phyloP scores from a whole-genome alignment of 495 filamentous ascomycete genomes.

The Penicillium dipodomyicola region DNA sequence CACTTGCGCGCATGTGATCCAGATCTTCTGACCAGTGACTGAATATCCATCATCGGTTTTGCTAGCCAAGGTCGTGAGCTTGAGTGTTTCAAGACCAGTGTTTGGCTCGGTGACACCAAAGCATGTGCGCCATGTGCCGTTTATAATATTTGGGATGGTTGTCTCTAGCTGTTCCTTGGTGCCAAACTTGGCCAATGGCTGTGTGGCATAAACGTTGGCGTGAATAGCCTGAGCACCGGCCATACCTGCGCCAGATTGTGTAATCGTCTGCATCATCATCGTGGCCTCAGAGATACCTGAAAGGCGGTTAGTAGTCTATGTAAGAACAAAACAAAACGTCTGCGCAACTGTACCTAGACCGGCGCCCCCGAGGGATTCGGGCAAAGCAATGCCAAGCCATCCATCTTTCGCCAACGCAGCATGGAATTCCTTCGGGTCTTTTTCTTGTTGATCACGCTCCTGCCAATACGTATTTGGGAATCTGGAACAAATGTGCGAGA shows the following conservation, averaged over 20 bases:
- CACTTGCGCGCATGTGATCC: slow-evolving; percentile 78
- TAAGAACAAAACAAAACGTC: slow-evolving; percentile 52
- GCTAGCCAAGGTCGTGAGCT: slow-evolving; percentile 59
- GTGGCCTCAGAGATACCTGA: slow-evolving; percentile 70
- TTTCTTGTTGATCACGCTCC: slow-evolving; percentile 61
- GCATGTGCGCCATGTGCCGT: slow-evolving; percentile 65
- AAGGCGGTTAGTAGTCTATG: not conserved
- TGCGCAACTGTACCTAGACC: slow-evolving; percentile 62
- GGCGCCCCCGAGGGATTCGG: slow-evolving; percentile 67
- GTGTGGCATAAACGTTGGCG: slow-evolving; percentile 75
- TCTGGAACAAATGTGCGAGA: slow-evolving; percentile 63
- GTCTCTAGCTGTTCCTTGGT: slow-evolving; percentile 55
- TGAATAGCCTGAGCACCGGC: slow-evolving; percentile 76
- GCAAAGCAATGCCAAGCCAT: slow-evolving; percentile 80
- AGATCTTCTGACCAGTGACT: slow-evolving; percentile 75
- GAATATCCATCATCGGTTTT: slow-evolving; percentile 53
- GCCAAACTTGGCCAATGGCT: slow-evolving; percentile 71
- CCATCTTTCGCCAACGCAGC: slow-evolving; percentile 71
- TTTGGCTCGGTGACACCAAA: slow-evolving; percentile 68
- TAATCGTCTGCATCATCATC: slow-evolving; percentile 82
- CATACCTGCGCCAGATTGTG: slow-evolving; percentile 73
- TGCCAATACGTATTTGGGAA: slow-evolving; percentile 69
- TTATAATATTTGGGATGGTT: slow-evolving; percentile 67
- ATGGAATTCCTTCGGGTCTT: slow-evolving; percentile 72
- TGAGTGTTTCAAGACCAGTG: slow-evolving; percentile 71